Evolutionary conservation across 331 rosid genomes (phyloP), one percentile per base, ranked within the genome.

Genomic region (Phaseolus coccineus): DNA sequence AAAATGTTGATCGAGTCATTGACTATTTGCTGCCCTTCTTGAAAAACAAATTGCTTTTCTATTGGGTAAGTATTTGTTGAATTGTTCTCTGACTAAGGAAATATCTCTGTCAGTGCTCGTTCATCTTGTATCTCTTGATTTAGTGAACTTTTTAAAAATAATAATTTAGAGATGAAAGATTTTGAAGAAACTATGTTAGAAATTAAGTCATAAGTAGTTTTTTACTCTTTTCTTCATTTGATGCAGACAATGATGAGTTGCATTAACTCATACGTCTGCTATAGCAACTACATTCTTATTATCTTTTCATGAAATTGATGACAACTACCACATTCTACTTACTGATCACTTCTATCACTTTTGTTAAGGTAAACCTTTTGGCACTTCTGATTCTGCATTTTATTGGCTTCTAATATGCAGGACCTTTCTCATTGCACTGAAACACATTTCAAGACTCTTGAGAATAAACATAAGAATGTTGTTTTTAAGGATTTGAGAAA

Each of bases 401-500:
- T 67, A 4, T 28, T 68, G 82, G 40, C 33, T 44, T 11, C 6
- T 42, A 81, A 61, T 14, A 5, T 5, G 42, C 82, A 92, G 98
- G 91, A 89, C 82, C 48, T 58, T 47, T 88, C 92, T 39, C 80
- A 88, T 12, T 92, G 98, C 83, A 88, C 92, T 48, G 63, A 50
- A 51, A 87, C 98, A 72, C 28, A 66, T 7, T 89, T 83, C 82
- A 82, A 71, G 31, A 89, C 97, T 35, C 88, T 81, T 24, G 92
- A 89, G 76, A 83, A 94, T 72, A 85, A 65, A 63, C 83, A 86
- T 30, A 94, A 92, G 86, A 61, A 50, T 27, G 33, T 93, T 73
- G 90, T 90, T 52, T 91, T 91, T 15, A 93, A 93, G 88, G 95
- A 93, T 35, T 77, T 93, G 73, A 88, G 87, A 75, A 90, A 76